Percentiles rank a stretch among this genome's conserved stretches.
These are phyloP conservation scores for Tricholoma flavovirens DNA, from an alignment of 768 basidiomycete species.

Conservation along the genomic window DNA sequence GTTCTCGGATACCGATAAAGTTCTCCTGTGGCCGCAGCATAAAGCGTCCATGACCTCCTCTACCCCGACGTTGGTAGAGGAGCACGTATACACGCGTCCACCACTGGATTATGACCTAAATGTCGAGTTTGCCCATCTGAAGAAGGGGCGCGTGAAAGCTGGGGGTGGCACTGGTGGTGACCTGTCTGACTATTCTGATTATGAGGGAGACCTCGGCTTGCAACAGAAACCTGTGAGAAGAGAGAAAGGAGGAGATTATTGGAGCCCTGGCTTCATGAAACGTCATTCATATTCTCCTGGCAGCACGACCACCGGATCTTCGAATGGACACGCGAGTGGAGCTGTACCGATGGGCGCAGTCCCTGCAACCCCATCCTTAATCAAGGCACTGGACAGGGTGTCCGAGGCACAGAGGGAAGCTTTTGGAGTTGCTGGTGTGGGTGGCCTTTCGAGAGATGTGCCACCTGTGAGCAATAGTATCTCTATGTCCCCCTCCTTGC, in stretches of 20 bases:
- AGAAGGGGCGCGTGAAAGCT: slow-evolving; percentile 7
- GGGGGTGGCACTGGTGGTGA: slow-evolving; percentile 13
- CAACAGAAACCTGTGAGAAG: slow-evolving; percentile 11
- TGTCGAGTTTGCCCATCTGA: slow-evolving; percentile 6
- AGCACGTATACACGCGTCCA: neutral
- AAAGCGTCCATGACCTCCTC: slow-evolving; percentile 17
- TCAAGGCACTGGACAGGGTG: slow-evolving; percentile 57
- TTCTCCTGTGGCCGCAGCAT: slow-evolving; percentile 11
- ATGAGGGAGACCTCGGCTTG: slow-evolving; percentile 38
- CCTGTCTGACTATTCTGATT: slow-evolving; percentile 40
- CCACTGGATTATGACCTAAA: slow-evolving; percentile 1
- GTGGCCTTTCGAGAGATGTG: neutral
- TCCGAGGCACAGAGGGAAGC: slow-evolving; percentile 49
- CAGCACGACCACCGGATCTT: slow-evolving; percentile 5
- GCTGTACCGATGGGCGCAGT: slow-evolving; percentile 29
- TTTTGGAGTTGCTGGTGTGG: slow-evolving; percentile 22
- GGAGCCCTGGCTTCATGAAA: slow-evolving; percentile 48
- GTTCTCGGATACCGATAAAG: slow-evolving; percentile 5
- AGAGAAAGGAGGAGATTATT: slow-evolving; percentile 20
- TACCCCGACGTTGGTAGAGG: slow-evolving; percentile 14
- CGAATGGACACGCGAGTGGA: neutral
- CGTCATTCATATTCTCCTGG: slow-evolving; percentile 26
- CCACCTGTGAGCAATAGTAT: neutral
- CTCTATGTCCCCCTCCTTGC: neutral
- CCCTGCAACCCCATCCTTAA: slow-evolving; percentile 59